Evolutionary conservation across 169 alveolate genomes (phyloP).

Genomic region (Eimeria necatrix): DNA sequence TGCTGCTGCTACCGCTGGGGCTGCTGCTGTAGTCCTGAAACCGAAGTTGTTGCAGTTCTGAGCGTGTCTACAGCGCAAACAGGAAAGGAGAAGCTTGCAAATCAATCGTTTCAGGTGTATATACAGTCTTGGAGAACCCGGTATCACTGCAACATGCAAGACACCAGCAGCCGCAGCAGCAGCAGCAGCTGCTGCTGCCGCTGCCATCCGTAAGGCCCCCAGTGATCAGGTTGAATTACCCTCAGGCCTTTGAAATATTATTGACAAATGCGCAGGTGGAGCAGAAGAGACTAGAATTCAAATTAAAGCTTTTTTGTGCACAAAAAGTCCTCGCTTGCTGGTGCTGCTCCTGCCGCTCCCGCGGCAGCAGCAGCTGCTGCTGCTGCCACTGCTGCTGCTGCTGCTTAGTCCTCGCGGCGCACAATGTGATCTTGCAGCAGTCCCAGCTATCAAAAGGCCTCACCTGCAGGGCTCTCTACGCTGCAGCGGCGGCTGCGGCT

Average conservation of each 20-base stretch:
- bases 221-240: not conserved
- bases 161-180: slow-evolving; percentile 9
- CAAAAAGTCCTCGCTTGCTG: not conserved
- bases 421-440: too few relatives aligned
- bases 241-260: not conserved
- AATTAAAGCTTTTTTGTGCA: not conserved
- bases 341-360: not conserved
- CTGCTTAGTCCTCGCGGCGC: too few relatives aligned
- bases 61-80: not conserved
- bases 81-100: not conserved
- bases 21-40: not conserved
- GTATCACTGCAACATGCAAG: not conserved
- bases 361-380: not conserved
- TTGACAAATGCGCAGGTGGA: not conserved
- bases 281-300: not conserved
- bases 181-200: slow-evolving; percentile 22
- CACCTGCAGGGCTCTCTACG: too few relatives aligned
- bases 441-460: too few relatives aligned
- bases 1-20: not conserved
- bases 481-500: not conserved
- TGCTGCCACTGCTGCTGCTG: too few relatives aligned
- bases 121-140: not conserved
- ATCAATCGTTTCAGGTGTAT: not conserved
- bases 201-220: not conserved
- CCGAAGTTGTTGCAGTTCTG: too few relatives aligned